These are phyloP conservation scores for Cladosporium sphaerospermum DNA, from an alignment of 2,329 filamentous ascomycete species.

Conservation along the genomic window DNA sequence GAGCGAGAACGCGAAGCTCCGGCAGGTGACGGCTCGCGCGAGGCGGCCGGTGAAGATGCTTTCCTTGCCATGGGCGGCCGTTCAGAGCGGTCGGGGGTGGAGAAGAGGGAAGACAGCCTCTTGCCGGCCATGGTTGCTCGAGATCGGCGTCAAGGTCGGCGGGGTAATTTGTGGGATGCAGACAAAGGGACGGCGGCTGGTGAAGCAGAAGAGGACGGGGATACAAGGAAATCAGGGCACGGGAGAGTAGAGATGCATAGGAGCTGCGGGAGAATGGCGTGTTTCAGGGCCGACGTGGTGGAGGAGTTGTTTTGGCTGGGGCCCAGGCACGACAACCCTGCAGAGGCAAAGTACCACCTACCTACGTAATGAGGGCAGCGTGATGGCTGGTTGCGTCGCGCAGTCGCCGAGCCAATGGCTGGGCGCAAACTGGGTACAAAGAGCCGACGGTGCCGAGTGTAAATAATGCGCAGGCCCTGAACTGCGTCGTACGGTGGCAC, in stretches of 20 bases:
- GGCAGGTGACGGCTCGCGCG: not conserved
- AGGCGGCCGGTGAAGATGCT: not conserved
- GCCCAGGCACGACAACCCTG: constrained; percentile 5
- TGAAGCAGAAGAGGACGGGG: not conserved
- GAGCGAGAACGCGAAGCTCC: not conserved
- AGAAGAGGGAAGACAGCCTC: constrained; percentile 5
- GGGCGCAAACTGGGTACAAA: not conserved
- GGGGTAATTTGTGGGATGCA: constrained; percentile 1
- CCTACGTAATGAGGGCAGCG: not conserved
- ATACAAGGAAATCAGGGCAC: not conserved
- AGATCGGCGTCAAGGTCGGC: not conserved
- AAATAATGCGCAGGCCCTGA: not conserved
- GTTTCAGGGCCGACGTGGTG: constrained; percentile 5
- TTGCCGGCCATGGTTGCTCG: constrained; percentile 3
- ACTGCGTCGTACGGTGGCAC: no score
- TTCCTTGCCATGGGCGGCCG: constrained; percentile 1
- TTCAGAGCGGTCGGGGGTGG: not conserved
- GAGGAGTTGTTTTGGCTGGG: constrained; percentile 1
- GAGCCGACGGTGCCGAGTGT: not conserved
- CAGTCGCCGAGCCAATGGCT: not conserved
- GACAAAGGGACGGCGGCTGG: constrained; percentile 3
- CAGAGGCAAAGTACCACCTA: not conserved
- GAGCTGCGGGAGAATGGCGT: not conserved
- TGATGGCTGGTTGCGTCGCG: not conserved
- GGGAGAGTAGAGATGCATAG: no score